Evolutionary conservation across 768 basidiomycete species (phyloP), one percentile per base, ranked within the genome.

Genomic region (Naganishia vaughanmartiniae): DNA sequence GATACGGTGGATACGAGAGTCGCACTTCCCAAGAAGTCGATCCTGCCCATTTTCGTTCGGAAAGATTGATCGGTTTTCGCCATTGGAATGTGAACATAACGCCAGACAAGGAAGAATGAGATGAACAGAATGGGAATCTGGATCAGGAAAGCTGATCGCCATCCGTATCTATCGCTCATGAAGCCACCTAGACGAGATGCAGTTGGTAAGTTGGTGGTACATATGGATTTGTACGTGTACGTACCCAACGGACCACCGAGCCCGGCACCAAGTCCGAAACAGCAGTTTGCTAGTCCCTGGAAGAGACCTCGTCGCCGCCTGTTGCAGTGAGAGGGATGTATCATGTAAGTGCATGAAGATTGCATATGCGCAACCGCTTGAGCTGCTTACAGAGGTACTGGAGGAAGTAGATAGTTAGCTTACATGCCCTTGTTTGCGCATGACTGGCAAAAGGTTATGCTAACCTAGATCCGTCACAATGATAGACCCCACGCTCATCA

Each of bases 101-200:
- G 42, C 69, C 67, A 74, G 1, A 74, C 89, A 69, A 95, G 79
- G 69, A 86, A 74, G 77, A 89, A 85, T 60, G 91, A 89, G 76
- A 90, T 83, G 45, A 88, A 73, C 70, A 97, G 83, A 63, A 94
- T 76, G 19, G 94, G 94, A 63, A 90, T 84, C 88, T 97, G 79
- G n/a, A 74, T 66, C 21, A 65, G 39, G 72, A 80, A 80, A 24
- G 77, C 77, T 36, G 33, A 36, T 46, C 69, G 66, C 70, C 70
- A 67, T 15, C 55, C 65, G 42, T 39, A 55, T 17, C 31, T 65
- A 31, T 63, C 63, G 36, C 45, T 57, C 28, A 67, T 36, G 31
- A 66, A 67, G 19, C 65, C 70, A 36, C 69, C 69, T 65, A 56
- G 2, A 42, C 15, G 39, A 5, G 0, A n/a, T 28, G 30, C 34